A percentile compares a stretch with the other conserved stretches of the same genome.
These are phyloP conservation scores for Flaveria floridana DNA, from an alignment of 140 eudicot genomes.

Conservation along the genomic window DNA sequence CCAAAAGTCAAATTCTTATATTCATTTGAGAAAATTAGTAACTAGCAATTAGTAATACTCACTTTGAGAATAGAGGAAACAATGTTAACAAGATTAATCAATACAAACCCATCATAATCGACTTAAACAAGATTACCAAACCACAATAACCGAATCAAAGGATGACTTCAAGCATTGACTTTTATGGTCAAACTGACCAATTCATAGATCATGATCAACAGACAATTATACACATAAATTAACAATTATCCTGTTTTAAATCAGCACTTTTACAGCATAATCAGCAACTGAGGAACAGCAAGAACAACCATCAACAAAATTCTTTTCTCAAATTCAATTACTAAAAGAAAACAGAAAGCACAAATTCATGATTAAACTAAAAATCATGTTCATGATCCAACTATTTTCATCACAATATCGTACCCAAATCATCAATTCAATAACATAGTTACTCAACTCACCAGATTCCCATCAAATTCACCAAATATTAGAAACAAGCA, in stretches of 20 bases:
- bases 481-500: too few relatives aligned
- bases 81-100: neutral
- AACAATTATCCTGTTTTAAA: slow-evolving; percentile 5
- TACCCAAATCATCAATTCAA: too few relatives aligned
- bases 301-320: neutral
- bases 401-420: too few relatives aligned
- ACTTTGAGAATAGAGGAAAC: neutral
- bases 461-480: too few relatives aligned
- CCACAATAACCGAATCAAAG: neutral
- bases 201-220: slow-evolving; percentile 20
- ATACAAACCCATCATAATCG: neutral
- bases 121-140: neutral
- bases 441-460: too few relatives aligned
- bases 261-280: neutral
- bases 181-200: slow-evolving; percentile 27
- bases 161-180: neutral
- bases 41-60: neutral
- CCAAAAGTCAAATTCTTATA: neutral
- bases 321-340: neutral
- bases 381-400: too few relatives aligned
- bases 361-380: too few relatives aligned
- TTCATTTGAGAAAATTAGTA: neutral
- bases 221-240: slow-evolving; percentile 4
- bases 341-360: neutral
- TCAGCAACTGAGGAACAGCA: slow-evolving; percentile 6